Base-by-base conservation (phyloP, 2,329 filamentous ascomycete species). In the Epichloe coenophiala region DNA sequence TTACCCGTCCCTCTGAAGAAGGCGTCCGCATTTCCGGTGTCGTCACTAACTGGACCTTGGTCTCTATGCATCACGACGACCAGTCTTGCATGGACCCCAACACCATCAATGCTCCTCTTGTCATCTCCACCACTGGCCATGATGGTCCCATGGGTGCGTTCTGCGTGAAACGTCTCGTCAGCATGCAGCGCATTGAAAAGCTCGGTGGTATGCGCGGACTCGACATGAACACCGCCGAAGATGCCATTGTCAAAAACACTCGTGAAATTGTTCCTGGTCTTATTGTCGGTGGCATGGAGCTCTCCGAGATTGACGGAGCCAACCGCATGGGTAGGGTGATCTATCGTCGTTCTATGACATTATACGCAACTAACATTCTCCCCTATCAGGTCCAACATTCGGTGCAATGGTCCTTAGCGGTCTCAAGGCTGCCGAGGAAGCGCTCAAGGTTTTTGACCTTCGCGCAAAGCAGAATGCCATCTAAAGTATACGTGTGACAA, bases 31-130 rank as follows among this genome's bases (percentile, higher is more conserved):
- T 95, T 57, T 86, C 88, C 8, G 89, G 89, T 60, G 89, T 95
- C 1, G 90, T 96, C 50, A 94, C 88, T 61, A 96, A 96, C 77
- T 96, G 89, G 89, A 95, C 89, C 1, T 77, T 95, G 27, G 89
- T 95, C 46, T 80, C 83, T 42, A 86, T 91, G 75, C 84, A 90
- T 68, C 86, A 90, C 68, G 85, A 89, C 64, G 86, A 91, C 65
- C 88, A 95, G 72, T 86, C 81, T 54, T 95, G 89, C 83, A 95
- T 95, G 89, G 90, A 95, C 67, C 89, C 89, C 58, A 95, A 93
- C 79, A 95, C 89, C 61, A 95, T 95, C 78, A 95, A 95, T 64
- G 88, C 88, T 0, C 88, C 89, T 1, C 68, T 95, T 53, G 75
- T 95, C 63, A 86, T 96, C 71, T 88, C 83, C 52, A 95, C 89